A percentile compares a stretch with the other conserved stretches of the same genome.
phyloP scores from a whole-genome alignment of 2,329 filamentous ascomycete species.

The Coniosporium tulheliwenetii region DNA sequence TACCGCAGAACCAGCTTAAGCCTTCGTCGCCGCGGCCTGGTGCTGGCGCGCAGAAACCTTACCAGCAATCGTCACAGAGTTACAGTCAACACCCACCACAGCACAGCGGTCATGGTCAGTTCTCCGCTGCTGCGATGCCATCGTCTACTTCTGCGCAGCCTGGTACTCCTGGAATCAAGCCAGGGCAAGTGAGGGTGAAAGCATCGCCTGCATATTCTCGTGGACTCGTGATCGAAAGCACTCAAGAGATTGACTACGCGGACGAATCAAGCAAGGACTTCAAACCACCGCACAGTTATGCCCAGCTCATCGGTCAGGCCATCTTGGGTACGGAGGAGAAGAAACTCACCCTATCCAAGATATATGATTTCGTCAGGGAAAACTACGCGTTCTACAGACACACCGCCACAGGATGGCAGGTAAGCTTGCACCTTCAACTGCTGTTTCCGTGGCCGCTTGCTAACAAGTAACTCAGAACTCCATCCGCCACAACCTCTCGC shows the following conservation, averaged over 20 bases:
- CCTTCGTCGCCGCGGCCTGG: neutral
- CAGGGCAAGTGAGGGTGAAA: neutral
- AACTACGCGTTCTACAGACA: conserved; percentile 89
- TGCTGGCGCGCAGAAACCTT: neutral
- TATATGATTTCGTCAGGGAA: conserved; percentile 83
- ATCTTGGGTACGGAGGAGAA: conserved; percentile 77
- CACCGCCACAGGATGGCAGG: conserved; percentile 82
- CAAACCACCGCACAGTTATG: conserved; percentile 93
- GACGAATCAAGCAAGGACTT: conserved; percentile 74
- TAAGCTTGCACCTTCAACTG: conserved; percentile 23
- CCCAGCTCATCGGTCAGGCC: conserved; percentile 90
- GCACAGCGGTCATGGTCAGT: neutral
- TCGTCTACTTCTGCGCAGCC: neutral
- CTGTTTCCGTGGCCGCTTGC: neutral
- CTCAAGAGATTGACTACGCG: conserved; percentile 56
- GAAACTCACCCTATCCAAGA: conserved; percentile 79
- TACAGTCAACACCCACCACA: neutral
- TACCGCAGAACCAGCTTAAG: neutral
- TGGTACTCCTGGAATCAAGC: neutral
- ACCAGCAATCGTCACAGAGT: neutral
- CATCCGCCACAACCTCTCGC: conserved; percentile 86
- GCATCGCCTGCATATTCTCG: conserved; percentile 22
- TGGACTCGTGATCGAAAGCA: conserved; percentile 35
- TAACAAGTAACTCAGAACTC: conserved; percentile 49
- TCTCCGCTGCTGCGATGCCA: neutral